These are phyloP conservation scores for Zymoseptoria ardabiliae DNA, from an alignment of 2,329 filamentous ascomycete species.

Conservation along the genomic window DNA sequence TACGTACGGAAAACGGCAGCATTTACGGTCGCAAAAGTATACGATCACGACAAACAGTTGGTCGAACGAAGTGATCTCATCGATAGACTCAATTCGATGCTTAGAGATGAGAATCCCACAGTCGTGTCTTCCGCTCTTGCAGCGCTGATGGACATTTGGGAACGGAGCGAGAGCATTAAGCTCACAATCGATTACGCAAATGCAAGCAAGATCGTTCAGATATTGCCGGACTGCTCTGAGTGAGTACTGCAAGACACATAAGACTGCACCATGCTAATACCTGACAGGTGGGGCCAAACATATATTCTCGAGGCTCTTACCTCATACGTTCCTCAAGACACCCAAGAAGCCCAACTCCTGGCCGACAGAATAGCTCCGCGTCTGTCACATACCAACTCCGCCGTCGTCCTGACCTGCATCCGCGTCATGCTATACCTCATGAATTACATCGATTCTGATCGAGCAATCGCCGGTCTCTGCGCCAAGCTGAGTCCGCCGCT, in stretches of 20 bases:
- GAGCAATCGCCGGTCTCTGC: conserved; percentile 77
- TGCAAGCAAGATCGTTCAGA: conserved; percentile 96
- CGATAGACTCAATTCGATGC: conserved; percentile 77
- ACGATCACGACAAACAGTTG: conserved; percentile 87
- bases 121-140: conserved; percentile 93
- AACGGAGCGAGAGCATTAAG: conserved; percentile 93
- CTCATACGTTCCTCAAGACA: conserved; percentile 93
- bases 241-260: conserved; percentile 42
- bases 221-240: conserved; percentile 94
- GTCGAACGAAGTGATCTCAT: conserved; percentile 90
- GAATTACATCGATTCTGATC: conserved; percentile 95
- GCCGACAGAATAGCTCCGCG: conserved; percentile 94
- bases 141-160: conserved; percentile 94
- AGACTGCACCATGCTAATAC: conserved; percentile 17
- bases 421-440: conserved; percentile 94
- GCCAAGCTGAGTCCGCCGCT: conserved; percentile 90
- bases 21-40: conserved; percentile 93
- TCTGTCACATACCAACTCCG: conserved; percentile 91
- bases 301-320: conserved; percentile 97
- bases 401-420: conserved; percentile 92
- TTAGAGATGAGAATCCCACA: conserved; percentile 93
- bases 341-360: conserved; percentile 75
- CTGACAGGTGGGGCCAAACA: conserved; percentile 83
- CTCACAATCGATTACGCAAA: conserved; percentile 96
- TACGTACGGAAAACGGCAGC: conserved; percentile 97